phyloP scores from a whole-genome alignment of 352 stramenopile species.

The Achlya hypogyna region DNA sequence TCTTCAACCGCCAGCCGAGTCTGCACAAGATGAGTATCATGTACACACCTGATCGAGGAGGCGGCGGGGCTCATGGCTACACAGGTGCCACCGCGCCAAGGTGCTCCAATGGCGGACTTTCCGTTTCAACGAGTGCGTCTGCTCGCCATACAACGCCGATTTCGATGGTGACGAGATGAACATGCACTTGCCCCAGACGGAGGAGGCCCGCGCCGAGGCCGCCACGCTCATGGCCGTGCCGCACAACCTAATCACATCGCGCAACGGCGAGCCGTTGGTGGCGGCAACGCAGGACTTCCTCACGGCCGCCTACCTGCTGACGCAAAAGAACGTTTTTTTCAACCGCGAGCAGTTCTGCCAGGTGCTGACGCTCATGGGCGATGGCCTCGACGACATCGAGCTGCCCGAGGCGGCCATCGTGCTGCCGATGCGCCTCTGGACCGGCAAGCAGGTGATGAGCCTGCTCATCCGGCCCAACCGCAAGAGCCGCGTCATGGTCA shows the following conservation, averaged over 20 bases:
- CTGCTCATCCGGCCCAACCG: slow-evolving; percentile 85
- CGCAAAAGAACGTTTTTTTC: slow-evolving; percentile 98
- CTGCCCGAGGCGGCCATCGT: slow-evolving; percentile 66
- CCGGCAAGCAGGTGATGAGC: slow-evolving; percentile 96
- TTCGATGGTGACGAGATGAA: slow-evolving; percentile 99
- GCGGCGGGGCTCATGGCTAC: no score
- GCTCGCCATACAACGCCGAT: slow-evolving; percentile 98
- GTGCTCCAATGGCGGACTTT: slow-evolving; percentile 98
- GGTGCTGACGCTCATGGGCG: slow-evolving; percentile 91
- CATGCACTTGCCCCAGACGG: slow-evolving; percentile 98
- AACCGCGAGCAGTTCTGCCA: slow-evolving; percentile 94
- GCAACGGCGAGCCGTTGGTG: slow-evolving; percentile 97
- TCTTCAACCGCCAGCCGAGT: slow-evolving; percentile 99
- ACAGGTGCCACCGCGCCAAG: slow-evolving; percentile 57
- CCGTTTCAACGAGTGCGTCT: slow-evolving; percentile 99
- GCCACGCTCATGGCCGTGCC: slow-evolving; percentile 96
- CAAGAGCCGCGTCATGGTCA: slow-evolving; percentile 67
- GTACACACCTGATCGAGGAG: no score
- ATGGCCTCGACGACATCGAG: slow-evolving; percentile 93
- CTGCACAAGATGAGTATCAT: slow-evolving; percentile 99
- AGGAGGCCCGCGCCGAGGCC: slow-evolving; percentile 96
- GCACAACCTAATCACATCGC: slow-evolving; percentile 96
- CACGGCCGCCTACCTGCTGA: slow-evolving; percentile 97
- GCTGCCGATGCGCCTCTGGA: slow-evolving; percentile 89
- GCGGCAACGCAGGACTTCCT: slow-evolving; percentile 99